These are phyloP conservation scores for Backusella mclennaniae DNA, from an alignment of 192 early-diverging fungal genomes.

Conservation along the genomic window DNA sequence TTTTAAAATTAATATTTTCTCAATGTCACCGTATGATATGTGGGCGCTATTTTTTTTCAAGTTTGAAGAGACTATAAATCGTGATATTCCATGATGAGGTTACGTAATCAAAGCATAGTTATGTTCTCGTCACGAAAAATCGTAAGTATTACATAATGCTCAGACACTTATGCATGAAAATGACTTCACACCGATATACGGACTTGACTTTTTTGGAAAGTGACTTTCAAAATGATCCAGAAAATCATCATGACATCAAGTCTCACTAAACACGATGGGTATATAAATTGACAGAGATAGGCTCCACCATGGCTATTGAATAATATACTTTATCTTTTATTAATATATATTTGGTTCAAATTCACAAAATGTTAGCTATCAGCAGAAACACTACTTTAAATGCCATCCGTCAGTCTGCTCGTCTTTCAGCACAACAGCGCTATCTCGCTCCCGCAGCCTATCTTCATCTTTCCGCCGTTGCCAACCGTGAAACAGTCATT, in stretches of 20 bases:
- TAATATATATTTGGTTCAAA: neutral
- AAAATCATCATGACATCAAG: slow-evolving; percentile 2
- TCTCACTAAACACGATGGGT: neutral
- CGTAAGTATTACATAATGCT: neutral
- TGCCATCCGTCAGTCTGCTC: neutral
- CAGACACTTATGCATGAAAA: neutral
- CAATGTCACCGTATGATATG: too few relatives aligned
- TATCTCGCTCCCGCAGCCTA: neutral
- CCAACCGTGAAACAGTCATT: slow-evolving; percentile 3
- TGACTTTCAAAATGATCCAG: neutral
- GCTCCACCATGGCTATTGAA: neutral
- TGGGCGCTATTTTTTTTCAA: too few relatives aligned
- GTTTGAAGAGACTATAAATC: too few relatives aligned
- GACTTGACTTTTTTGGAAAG: neutral
- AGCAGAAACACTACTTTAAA: neutral
- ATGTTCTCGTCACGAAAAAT: neutral
- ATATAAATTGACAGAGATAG: neutral
- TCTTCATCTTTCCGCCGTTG: neutral
- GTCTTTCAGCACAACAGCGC: neutral
- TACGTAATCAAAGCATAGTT: neutral
- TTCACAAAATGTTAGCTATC: neutral
- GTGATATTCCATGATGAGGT: too few relatives aligned
- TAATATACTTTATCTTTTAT: neutral
- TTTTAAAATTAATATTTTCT: too few relatives aligned
- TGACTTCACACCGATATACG: neutral